Evolutionary conservation across 306 rosid genomes (phyloP).

Genomic region (Arachis hypogaea): DNA sequence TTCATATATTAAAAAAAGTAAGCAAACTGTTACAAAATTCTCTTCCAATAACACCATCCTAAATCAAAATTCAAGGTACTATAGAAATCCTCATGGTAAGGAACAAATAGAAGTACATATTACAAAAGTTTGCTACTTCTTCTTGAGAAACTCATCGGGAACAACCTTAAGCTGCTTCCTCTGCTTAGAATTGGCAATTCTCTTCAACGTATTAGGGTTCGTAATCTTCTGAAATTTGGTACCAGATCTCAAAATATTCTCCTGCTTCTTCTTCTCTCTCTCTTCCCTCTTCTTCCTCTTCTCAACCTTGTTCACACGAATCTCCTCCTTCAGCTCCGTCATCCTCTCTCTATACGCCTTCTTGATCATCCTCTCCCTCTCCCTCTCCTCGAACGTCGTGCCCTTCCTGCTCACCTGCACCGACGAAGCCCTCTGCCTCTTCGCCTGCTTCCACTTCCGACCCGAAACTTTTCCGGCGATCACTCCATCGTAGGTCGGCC

Average conservation of each 20-base stretch:
- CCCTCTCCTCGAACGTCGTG: constrained; percentile 71
- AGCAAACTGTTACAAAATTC: not conserved
- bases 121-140: constrained; percentile 14
- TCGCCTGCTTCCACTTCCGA: constrained; percentile 82
- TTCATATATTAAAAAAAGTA: no score
- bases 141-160: constrained; percentile 62
- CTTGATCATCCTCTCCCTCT: constrained; percentile 72
- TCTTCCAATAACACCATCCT: not conserved
- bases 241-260: constrained; percentile 77
- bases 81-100: not conserved
- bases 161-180: constrained; percentile 76
- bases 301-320: constrained; percentile 75
- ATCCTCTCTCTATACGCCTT: constrained; percentile 71
- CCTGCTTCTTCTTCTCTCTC: constrained; percentile 91
- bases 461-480: constrained; percentile 85
- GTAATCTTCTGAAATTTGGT: constrained; percentile 82
- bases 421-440: constrained; percentile 70
- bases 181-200: constrained; percentile 77
- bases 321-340: constrained; percentile 79
- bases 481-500: constrained; percentile 84
- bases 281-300: constrained; percentile 81
- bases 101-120: not conserved
- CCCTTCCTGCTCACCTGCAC: constrained; percentile 61
- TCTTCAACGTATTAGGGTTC: constrained; percentile 81
- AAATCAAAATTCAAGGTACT: constrained; percentile 2